Percentiles rank a stretch among this genome's conserved stretches.
These are phyloP conservation scores for Tubosaeta sp. DNA, from an alignment of 768 basidiomycete species.

Conservation along the genomic window DNA sequence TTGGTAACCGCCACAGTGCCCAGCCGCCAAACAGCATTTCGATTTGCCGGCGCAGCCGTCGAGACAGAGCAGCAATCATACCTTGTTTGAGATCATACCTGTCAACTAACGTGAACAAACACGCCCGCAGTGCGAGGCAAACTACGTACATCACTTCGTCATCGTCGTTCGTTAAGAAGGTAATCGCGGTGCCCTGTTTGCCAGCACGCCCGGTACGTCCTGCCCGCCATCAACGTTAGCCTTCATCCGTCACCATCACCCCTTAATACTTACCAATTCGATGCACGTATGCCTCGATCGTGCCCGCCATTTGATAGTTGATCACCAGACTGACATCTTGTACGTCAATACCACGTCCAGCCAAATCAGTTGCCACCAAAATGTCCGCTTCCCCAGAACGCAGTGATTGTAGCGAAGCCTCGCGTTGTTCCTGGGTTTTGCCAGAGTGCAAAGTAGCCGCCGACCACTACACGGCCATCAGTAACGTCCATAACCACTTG, in stretches of 20 bases:
- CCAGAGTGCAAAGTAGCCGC: slow-evolving; percentile 93
- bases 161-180: slow-evolving; percentile 94
- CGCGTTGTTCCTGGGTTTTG: slow-evolving; percentile 96
- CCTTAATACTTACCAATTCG: slow-evolving; percentile 71
- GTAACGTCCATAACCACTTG: not conserved
- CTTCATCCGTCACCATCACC: not conserved
- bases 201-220: slow-evolving; percentile 98
- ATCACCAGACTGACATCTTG: slow-evolving; percentile 94
- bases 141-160: slow-evolving; percentile 89
- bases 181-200: slow-evolving; percentile 89
- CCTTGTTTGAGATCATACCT: slow-evolving; percentile 97
- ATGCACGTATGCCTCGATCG: slow-evolving; percentile 97
- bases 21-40: not conserved
- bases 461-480: slow-evolving; percentile 57
- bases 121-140: slow-evolving; percentile 1
- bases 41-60: not conserved
- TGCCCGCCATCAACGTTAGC: slow-evolving; percentile 28
- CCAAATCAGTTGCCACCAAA: slow-evolving; percentile 94
- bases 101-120: slow-evolving; percentile 11
- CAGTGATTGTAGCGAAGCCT: slow-evolving; percentile 82
- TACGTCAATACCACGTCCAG: slow-evolving; percentile 98
- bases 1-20: not conserved
- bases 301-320: slow-evolving; percentile 96
- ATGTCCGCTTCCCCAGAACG: slow-evolving; percentile 84
- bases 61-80: slow-evolving; percentile 27